Percentiles rank a stretch among this genome's conserved stretches.
These are phyloP conservation scores for Beauveria scarabaeidicola DNA, from an alignment of 2,329 filamentous ascomycete species.

Conservation along the genomic window DNA sequence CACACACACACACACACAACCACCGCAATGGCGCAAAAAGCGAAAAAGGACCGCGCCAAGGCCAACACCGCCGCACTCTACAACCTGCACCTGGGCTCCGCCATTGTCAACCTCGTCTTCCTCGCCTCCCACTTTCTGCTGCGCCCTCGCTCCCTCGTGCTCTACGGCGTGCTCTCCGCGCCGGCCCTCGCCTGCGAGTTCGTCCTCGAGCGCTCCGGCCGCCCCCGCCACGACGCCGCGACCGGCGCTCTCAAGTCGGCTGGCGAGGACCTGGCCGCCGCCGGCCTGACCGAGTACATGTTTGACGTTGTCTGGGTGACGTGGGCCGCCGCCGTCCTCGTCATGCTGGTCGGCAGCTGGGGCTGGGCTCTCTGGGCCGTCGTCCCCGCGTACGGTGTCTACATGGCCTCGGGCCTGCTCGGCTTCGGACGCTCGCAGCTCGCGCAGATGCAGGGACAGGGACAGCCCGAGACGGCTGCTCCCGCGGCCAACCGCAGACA, in stretches of 20 bases:
- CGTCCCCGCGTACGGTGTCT: constrained; percentile 47
- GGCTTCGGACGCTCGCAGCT: constrained; percentile 45
- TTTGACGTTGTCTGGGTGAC: constrained; percentile 96
- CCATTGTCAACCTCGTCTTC: constrained; percentile 65
- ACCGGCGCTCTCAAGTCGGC: constrained; percentile 61
- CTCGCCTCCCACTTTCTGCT: constrained; percentile 60
- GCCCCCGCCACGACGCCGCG: constrained; percentile 60
- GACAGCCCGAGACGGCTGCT: constrained; percentile 22
- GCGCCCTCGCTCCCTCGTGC: constrained; percentile 44
- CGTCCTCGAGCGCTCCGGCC: constrained; percentile 75
- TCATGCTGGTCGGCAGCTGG: constrained; percentile 71
- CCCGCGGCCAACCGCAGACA: constrained; percentile 44
- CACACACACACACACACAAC: not conserved
- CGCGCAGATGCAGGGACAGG: constrained; percentile 36
- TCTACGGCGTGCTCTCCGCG: constrained; percentile 63
- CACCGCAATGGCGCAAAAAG: constrained; percentile 49
- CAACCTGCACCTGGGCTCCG: constrained; percentile 70
- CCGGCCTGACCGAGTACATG: constrained; percentile 93
- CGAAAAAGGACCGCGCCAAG: constrained; percentile 60
- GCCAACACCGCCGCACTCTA: constrained; percentile 71
- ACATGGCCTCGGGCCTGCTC: constrained; percentile 45
- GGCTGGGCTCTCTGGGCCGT: constrained; percentile 50
- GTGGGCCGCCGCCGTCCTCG: constrained; percentile 67
- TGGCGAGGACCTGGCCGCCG: constrained; percentile 81
- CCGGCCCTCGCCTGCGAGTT: constrained; percentile 76